Evolutionary conservation across 164 flowering plant genomes (phyloP).

Genomic region (Paratinospora sagittata): DNA sequence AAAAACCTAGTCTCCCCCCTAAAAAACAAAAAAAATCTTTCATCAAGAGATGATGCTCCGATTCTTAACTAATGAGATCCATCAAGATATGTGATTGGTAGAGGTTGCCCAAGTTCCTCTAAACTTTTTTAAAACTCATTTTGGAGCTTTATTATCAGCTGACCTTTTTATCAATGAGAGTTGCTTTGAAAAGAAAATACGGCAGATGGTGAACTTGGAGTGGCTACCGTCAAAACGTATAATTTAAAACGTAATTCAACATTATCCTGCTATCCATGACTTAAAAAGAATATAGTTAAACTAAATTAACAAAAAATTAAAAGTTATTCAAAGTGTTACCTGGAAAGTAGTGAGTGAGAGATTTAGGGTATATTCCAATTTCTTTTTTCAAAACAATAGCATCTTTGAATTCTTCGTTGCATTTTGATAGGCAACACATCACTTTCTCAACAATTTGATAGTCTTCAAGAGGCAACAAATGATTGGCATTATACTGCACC

Average conservation of each 20-base stretch:
- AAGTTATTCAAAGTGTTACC: too few species aligned
- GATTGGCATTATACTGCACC: slow-evolving; percentile 54
- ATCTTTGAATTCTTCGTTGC: slow-evolving; percentile 35
- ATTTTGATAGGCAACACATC: slow-evolving; percentile 39
- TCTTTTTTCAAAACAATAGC: slow-evolving; percentile 33
- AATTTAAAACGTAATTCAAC: neutral
- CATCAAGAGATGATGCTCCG: neutral
- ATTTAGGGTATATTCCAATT: slow-evolving; percentile 40
- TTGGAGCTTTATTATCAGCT: neutral
- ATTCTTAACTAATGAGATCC: neutral
- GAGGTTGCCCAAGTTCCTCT: neutral
- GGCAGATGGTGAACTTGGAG: neutral
- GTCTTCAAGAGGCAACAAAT: slow-evolving; percentile 45
- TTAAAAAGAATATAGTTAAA: neutral
- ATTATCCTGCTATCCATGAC: neutral
- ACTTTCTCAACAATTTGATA: slow-evolving; percentile 39
- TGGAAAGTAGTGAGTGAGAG: slow-evolving; percentile 55
- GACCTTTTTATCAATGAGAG: neutral
- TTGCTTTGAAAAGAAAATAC: neutral
- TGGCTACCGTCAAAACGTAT: neutral
- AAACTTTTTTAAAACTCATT: neutral
- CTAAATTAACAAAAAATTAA: too few species aligned
- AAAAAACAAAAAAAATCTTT: too few species aligned
- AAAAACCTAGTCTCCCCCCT: too few species aligned
- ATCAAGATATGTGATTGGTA: neutral